A percentile compares a stretch with the other conserved stretches of the same genome.
phyloP scores from a whole-genome alignment of 768 basidiomycete genomes.

The Russula dissimulans region DNA sequence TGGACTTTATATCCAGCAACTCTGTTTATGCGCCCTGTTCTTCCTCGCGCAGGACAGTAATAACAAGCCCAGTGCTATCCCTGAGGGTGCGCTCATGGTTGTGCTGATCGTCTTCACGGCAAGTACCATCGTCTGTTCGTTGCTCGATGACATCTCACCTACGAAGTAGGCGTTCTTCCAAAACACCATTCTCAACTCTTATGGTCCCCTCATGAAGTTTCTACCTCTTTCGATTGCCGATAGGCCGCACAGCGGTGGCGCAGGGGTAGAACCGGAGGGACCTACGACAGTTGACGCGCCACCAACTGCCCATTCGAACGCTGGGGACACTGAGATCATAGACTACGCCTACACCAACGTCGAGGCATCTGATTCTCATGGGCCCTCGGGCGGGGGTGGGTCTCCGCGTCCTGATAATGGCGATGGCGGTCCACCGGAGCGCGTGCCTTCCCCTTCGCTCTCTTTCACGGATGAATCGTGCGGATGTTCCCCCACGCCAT shows the following conservation, averaged over 20 bases:
- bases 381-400: background rate
- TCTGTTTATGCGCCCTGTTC: slow-evolving; percentile 81
- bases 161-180: slow-evolving; percentile 56
- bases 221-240: slow-evolving; percentile 77
- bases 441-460: background rate
- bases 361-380: background rate
- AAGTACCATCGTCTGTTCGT: slow-evolving; percentile 22
- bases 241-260: slow-evolving; percentile 37
- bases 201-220: slow-evolving; percentile 66
- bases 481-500: slow-evolving; percentile 12
- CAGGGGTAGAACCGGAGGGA: background rate
- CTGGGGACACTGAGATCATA: background rate
- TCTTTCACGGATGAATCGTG: slow-evolving; percentile 8
- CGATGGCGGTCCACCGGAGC: background rate
- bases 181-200: slow-evolving; percentile 65
- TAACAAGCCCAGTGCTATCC: slow-evolving; percentile 44
- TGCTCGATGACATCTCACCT: background rate
- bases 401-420: background rate
- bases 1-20: slow-evolving; percentile 83
- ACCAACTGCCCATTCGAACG: background rate
- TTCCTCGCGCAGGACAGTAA: slow-evolving; percentile 67
- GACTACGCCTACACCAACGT: background rate
- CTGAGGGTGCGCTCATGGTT: slow-evolving; percentile 78
- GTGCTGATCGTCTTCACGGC: slow-evolving; percentile 79
- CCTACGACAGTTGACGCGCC: background rate